These are phyloP conservation scores for Auricularia sp. DNA, from an alignment of 768 basidiomycete species.

Conservation along the genomic window DNA sequence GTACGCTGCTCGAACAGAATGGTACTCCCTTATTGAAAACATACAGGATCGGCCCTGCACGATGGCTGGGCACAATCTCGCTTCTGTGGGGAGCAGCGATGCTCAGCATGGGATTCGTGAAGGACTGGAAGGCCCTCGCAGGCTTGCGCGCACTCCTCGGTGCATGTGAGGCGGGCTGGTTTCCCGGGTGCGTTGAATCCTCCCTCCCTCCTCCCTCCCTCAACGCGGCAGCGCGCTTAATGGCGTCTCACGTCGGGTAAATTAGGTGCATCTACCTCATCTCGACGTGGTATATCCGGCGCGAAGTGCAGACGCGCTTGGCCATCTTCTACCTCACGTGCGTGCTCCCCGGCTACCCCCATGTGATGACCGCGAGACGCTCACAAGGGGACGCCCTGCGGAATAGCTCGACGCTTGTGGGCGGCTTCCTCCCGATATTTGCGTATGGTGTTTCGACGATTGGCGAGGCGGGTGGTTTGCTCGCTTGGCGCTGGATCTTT, in stretches of 20 bases:
- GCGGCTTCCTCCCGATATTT: constrained; percentile 10
- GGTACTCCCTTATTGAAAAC: not conserved
- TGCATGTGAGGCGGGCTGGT: constrained; percentile 15
- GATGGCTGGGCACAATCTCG: not conserved
- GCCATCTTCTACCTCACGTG: constrained; percentile 18
- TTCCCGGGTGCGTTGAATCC: constrained; percentile 12
- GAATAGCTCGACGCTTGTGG: constrained; percentile 8
- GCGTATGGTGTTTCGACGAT: constrained; percentile 10
- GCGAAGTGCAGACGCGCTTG: constrained; percentile 8
- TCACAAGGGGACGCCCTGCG: not conserved
- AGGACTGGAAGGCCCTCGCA: constrained; percentile 18
- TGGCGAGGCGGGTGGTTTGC: constrained; percentile 7
- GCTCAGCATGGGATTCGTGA: constrained; percentile 19
- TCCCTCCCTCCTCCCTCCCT: not conserved
- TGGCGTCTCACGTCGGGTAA: no score
- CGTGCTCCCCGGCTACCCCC: constrained; percentile 14
- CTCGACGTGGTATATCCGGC: constrained; percentile 19
- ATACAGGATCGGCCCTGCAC: not conserved
- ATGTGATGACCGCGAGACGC: not conserved
- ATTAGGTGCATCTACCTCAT: constrained; percentile 8
- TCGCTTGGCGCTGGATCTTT: constrained; percentile 23
- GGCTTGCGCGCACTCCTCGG: constrained; percentile 19
- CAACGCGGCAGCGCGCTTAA: not conserved
- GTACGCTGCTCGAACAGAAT: not conserved
- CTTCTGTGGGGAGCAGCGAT: constrained; percentile 18